Base-by-base conservation (phyloP, 2,329 filamentous ascomycete genomes). In the Didymella segeticola region DNA sequence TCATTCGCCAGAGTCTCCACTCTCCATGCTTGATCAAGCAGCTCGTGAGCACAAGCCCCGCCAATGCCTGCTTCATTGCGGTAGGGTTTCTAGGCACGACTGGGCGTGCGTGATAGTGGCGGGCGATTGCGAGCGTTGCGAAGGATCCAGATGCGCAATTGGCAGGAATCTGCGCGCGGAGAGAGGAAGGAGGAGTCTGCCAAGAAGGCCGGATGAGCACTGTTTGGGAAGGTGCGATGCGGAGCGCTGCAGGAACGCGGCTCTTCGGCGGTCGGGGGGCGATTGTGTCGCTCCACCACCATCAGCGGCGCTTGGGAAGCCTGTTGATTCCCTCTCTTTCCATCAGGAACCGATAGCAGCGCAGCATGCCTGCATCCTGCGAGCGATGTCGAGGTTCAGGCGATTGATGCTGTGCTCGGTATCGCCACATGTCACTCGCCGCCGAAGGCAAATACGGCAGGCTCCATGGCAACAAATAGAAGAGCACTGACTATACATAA, bases 71-170 rank as follows among this genome's bases (percentile, higher is more conserved):
- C 56, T 59, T 59, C 56, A 25, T 31, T 37, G 45, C 53, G 19
- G 47, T 60, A 57, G 43, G 46, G 26, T 47, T 47, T 27, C 59
- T 61, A 38, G 59, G 59, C 59, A 31, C 15, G 30, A 5, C 56
- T 61, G 48, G 59, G 59, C 59, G 19, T 20, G 22, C 36, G 39
- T 51, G 59, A 57, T 55, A 60, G 56, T 59, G 53, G 53, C 58
- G 38, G 27, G 30, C 27, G 31, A 57, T 45, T 48, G 48, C 42
- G 45, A 55, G 41, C 27, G 27, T 17, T 22, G 17, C 34, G n/a
- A 29, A 31, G 15, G 34, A 48, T 29, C 10, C 7, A 29, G 19
- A 10, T 20, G 37, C 25, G 43, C 43, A 29, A 47, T 47, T 53
- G 50, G 43, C 47, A 47, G 43, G 43, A 53, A 29, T 36, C 30